Evolutionary conservation across 345 rosid species (phyloP), one percentile per base, ranked within the genome.

Genomic region (Schrenkiella parvula): DNA sequence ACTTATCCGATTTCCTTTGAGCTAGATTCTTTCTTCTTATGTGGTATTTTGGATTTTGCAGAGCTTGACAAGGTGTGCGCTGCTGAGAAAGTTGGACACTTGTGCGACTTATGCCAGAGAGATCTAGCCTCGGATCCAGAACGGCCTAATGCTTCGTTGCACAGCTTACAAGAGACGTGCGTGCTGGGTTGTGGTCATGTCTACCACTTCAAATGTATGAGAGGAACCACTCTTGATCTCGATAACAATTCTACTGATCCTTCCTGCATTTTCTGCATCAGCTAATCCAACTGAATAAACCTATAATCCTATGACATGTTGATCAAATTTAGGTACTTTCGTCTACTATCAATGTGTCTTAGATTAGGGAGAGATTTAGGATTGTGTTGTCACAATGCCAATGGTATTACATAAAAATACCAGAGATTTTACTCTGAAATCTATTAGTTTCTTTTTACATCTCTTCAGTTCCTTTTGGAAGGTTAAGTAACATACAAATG

Each of bases 141-240:
- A 37, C 65, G 70, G 51, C 79, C 71, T 37, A 26, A 43, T 14
- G 66, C 44, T 43, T 8, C 38, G 13, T 54, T 76, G 28, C n/a
- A 15, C 18, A 37, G 19, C 10, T 55, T 76, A 70, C 53, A 69
- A 54, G 75, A 76, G 35, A 23, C 66, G 7, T 63, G 75, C 5
- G 79, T 76, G 66, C 12, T 76, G 60, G 28, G 43, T 19, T 76
- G 80, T 69, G 80, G 75, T 47, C 75, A 69, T 54, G 71, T 70
- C 51, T 69, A 69, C 8, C 75, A 69, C 55, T 70, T 55, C 44
- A 76, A 70, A 66, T 76, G 75, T 47, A 64, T 76, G 50, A 47
- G 9, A 37, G 75, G 80, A 17, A 38, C 71, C 51, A 63, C 75
- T 8, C 61, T 21, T 63, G 80, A 76, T 76, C 37, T 76, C 1